phyloP scores from a whole-genome alignment of 2,329 filamentous ascomycete genomes.

The Zasmidium angulare region DNA sequence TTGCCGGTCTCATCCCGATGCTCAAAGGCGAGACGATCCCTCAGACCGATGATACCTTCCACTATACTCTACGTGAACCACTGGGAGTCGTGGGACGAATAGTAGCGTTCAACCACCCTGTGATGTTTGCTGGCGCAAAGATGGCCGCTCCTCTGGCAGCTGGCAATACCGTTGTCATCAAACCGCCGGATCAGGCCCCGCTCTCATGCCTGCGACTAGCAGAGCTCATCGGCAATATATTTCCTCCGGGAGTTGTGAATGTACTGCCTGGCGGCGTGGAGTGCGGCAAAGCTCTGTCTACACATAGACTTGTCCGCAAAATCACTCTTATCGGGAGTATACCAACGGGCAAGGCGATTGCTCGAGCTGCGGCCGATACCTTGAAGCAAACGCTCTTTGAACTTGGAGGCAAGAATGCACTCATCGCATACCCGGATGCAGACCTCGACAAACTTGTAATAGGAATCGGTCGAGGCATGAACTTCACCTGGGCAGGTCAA shows the following conservation, averaged over 20 bases:
- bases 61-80: conserved; percentile 46
- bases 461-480: conserved; percentile 35
- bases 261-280: conserved; percentile 23
- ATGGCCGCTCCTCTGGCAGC: conserved; percentile 36
- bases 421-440: conserved; percentile 37
- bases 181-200: conserved; percentile 34
- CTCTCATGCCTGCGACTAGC: conserved; percentile 23
- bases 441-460: conserved; percentile 34
- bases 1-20: conserved; percentile 29
- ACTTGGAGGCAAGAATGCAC: conserved; percentile 40
- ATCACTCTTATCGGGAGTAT: conserved; percentile 38
- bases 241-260: conserved; percentile 25
- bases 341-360: conserved; percentile 36
- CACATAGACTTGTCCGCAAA: conserved; percentile 34
- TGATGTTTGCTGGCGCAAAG: conserved; percentile 57
- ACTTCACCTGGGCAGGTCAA: conserved; percentile 29
- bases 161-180: conserved; percentile 40
- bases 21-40: conserved; percentile 29
- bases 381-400: conserved; percentile 38
- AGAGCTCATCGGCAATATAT: conserved; percentile 21
- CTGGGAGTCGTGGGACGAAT: conserved; percentile 60
- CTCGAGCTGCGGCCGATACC: conserved; percentile 34
- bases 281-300: conserved; percentile 38
- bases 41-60: conserved; percentile 19
- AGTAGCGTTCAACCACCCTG: conserved; percentile 60